These are phyloP conservation scores for Aegilops umbellulata DNA, from an alignment of 176 grass and related monocot genomes.

Conservation along the genomic window DNA sequence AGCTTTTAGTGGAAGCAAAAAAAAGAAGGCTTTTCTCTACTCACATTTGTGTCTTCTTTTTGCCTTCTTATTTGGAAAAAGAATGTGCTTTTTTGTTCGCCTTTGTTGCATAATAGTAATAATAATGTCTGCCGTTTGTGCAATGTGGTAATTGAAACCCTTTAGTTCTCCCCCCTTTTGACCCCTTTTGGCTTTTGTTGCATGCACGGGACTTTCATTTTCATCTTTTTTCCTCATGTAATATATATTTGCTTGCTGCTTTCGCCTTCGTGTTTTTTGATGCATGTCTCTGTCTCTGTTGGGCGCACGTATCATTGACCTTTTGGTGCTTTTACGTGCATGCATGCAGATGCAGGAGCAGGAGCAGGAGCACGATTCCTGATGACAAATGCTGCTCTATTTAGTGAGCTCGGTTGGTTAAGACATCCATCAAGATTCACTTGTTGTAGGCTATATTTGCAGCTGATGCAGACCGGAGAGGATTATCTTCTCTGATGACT, in stretches of 20 bases:
- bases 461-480: not conserved
- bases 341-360: not conserved
- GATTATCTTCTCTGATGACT: not conserved
- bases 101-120: conserved; percentile 25
- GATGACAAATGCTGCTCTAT: conserved; percentile 1
- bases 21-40: not conserved
- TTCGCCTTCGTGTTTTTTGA: conserved; percentile 16
- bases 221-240: not conserved
- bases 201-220: conserved; percentile 27
- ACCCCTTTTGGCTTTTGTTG: conserved; percentile 42
- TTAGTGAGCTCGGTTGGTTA: conserved; percentile 2
- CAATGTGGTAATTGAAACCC: conserved; percentile 11
- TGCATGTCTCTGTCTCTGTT: not conserved
- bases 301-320: conserved; percentile 43
- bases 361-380: conserved; percentile 27
- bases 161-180: conserved; percentile 26
- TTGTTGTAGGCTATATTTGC: not conserved
- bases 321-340: conserved; percentile 42
- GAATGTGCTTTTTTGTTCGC: not conserved
- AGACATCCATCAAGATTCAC: not conserved
- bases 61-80: not conserved
- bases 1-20: conserved; percentile 38
- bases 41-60: conserved; percentile 1
- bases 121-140: conserved; percentile 2
- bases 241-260: not conserved